Evolutionary conservation across 2,329 filamentous ascomycete species (phyloP), one percentile per base, ranked within the genome.

Genomic region (Colletotrichum brevisporum): DNA sequence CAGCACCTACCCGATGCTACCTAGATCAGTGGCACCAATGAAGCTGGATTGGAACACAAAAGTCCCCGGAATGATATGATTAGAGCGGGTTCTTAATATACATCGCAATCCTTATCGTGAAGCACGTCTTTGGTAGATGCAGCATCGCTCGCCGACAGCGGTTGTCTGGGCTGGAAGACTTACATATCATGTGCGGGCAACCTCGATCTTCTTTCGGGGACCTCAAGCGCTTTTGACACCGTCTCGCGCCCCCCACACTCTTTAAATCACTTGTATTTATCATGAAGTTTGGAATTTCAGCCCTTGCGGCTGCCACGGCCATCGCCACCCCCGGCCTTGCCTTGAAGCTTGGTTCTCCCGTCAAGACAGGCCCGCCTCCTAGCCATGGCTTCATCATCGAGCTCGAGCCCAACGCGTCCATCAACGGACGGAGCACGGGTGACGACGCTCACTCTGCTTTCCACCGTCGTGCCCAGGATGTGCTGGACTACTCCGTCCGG

Each of bases 351-450:
- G 48, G 48, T 5, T 39, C 66, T 16, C 51, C 48, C n/a, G 18
- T 31, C 48, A 69, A 59, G 53, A 50, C 50, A 9, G 41, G 16
- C 5, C 58, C 51, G 5, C 60, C 69, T 1, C 31, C 45, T 2
- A 68, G 53, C 36, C 27, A 45, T 24, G 60, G 65, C 5, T 68
- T 53, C 47, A 68, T 68, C 52, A 68, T 68, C 24, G 60, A 68
- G 48, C 61, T 68, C 9, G 54, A 63, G 16, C 39, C 47, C 4
- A 41, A 53, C 18, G 27, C 53, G 6, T 68, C 60, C 5, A 63
- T 68, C 60, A 56, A 57, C 15, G 56, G 56, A 13, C 55, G 51
- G 12, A 15, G 9, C 39, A 8, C 41, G 3, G 39, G 45, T 10
- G 48, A 18, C 15, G 67, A 69, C 31, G 51, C 50, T 10, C 67